Percentiles rank a stretch among this genome's conserved stretches.
Evolutionary conservation across 106 monocot species (phyloP).

Genomic region (Iris macrosiphon): DNA sequence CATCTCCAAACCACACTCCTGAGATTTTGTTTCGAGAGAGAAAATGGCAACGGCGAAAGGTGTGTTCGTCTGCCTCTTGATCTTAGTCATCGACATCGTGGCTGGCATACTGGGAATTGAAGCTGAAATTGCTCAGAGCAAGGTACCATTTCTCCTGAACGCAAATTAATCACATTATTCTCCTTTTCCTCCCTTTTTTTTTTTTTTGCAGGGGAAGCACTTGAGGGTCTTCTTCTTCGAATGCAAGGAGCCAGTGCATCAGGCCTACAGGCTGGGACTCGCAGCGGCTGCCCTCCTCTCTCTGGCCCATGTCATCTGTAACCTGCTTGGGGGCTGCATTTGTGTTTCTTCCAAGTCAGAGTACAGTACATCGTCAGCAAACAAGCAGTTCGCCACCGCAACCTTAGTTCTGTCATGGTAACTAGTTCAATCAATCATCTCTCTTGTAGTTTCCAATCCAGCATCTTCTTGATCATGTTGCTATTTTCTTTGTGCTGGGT

Average conservation of each 20-base stretch:
- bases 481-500: neutral
- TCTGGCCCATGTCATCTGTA: slow-evolving; percentile 51
- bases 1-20: too few relatives aligned
- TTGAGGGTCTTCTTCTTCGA: slow-evolving; percentile 61
- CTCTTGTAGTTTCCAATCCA: too few relatives aligned
- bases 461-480: too few relatives aligned
- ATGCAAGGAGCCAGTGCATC: slow-evolving; percentile 73
- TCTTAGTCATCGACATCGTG: slow-evolving; percentile 43
- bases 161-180: neutral
- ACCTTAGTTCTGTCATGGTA: slow-evolving; percentile 79
- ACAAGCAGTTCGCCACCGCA: slow-evolving; percentile 39
- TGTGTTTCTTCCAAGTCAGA: slow-evolving; percentile 47
- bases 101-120: slow-evolving; percentile 79
- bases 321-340: slow-evolving; percentile 60
- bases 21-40: neutral
- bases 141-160: slow-evolving; percentile 19
- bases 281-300: slow-evolving; percentile 60
- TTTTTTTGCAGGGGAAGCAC: slow-evolving; percentile 41
- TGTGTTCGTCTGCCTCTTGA: slow-evolving; percentile 52
- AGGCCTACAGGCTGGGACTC: slow-evolving; percentile 68
- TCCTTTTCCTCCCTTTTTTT: neutral
- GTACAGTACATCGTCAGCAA: slow-evolving; percentile 25
- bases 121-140: slow-evolving; percentile 69
- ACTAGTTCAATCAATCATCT: neutral
- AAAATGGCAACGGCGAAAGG: slow-evolving; percentile 38